Evolutionary conservation across 108 stramenopile species (phyloP).

Genomic region (Stephanodiscus triporus): DNA sequence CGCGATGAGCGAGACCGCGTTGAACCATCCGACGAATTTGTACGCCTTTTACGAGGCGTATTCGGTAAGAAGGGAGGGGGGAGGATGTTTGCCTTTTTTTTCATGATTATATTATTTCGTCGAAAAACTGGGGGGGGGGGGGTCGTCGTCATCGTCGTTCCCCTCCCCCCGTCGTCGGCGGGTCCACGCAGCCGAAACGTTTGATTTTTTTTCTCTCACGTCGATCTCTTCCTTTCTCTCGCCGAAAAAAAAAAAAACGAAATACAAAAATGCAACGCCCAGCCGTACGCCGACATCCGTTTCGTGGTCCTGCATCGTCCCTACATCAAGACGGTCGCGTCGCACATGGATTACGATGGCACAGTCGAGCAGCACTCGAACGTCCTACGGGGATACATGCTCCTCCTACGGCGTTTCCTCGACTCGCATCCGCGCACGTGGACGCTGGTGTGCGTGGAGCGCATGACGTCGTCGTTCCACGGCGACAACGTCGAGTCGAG

Average conservation of each 20-base stretch:
- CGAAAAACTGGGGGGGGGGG: too few species aligned
- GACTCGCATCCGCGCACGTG: background rate
- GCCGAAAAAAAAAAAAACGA: too few species aligned
- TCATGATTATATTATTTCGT: too few species aligned
- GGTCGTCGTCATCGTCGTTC: too few species aligned
- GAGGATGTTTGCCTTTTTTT: background rate
- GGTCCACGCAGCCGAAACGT: too few species aligned
- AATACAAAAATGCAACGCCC: too few species aligned
- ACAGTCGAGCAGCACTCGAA: background rate
- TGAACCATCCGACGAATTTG: slow-evolving; percentile 33
- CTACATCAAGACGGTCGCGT: background rate
- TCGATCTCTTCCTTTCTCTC: too few species aligned
- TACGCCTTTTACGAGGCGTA: slow-evolving; percentile 11
- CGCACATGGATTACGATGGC: background rate
- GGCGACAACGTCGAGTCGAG: background rate
- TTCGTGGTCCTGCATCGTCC: slow-evolving; percentile 5
- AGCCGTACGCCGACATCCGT: background rate
- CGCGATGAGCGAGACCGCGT: slow-evolving; percentile 19
- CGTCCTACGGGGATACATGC: background rate
- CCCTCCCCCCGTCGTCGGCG: too few species aligned
- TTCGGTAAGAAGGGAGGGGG: background rate
- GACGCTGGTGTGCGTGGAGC: background rate
- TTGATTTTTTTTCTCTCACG: background rate
- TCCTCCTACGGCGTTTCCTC: background rate
- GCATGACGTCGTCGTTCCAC: background rate